Evolutionary conservation across 352 stramenopile genomes (phyloP), one percentile per base, ranked within the genome.

Genomic region (Globisporangium alternatum): DNA sequence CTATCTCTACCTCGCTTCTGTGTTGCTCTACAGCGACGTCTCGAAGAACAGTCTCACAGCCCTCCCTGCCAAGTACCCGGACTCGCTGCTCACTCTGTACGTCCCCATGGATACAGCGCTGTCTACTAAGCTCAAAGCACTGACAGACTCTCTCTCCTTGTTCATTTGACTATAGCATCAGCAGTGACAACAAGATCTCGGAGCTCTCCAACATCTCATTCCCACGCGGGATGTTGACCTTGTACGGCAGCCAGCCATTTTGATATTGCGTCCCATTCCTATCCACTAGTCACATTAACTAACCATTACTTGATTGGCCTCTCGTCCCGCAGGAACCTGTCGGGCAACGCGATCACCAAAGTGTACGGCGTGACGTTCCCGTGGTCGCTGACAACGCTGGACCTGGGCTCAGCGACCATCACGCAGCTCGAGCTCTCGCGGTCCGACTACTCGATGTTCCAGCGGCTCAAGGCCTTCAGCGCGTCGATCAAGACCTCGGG

Each of bases 381-480:
- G 7, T 67, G 78, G 45, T 65, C 68, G 1, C 64, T 93, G 17
- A 66, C 77, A 3, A 78, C 72, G 5, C 62, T 91, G 43, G 70
- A 81, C 31, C 56, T 93, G n/a, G 80, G 75, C 31, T 51, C 48
- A 1, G 70, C 70, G 41, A 64, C 75, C 55, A 90, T 93, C 67
- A 77, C 65, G 8, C 77, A 78, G n/a, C 84, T 93, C 35, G 83
- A 91, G 59, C 79, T 93, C 48, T 86, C 75, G 0, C 76, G 77
- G 2, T 85, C 79, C 0, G 83, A 92, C 56, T 80, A 88, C 66
- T 68, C 69, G 12, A 88, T 69, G 0, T 78, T 92, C 47, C 73
- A 79, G 67, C 67, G 70, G 12, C 60, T 89, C 10, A 67, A 78
- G 13, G 63, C 49, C 1, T 80, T 92, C 41, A 82, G 41, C 35